These are phyloP conservation scores for Gossypium arboreum DNA, from an alignment of 345 rosid genomes.

Conservation along the genomic window DNA sequence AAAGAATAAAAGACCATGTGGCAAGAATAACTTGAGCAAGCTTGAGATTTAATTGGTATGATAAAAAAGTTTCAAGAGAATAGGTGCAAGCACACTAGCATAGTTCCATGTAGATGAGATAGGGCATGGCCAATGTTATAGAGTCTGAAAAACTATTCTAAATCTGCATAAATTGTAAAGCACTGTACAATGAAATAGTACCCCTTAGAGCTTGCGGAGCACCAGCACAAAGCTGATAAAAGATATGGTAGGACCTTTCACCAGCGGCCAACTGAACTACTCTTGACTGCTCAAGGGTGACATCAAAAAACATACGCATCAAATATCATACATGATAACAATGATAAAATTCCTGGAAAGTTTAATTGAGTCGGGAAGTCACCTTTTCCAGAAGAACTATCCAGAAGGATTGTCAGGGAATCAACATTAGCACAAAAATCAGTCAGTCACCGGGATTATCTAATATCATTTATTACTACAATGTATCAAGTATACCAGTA, in stretches of 20 bases:
- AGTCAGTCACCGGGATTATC: constrained; percentile 27
- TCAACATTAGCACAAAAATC: constrained; percentile 17
- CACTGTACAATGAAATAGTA: constrained; percentile 24
- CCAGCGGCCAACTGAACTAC: constrained; percentile 80
- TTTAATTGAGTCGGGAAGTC: constrained; percentile 23
- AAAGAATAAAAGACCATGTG: neutral
- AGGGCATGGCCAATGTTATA: neutral
- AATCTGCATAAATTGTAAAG: constrained; percentile 10
- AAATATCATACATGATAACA: constrained; percentile 24
- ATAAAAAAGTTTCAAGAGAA: neutral
- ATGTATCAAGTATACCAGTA: constrained; percentile 18
- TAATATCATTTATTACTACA: constrained; percentile 5
- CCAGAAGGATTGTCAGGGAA: constrained; percentile 22
- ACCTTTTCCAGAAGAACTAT: constrained; percentile 95
- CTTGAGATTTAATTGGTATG: neutral
- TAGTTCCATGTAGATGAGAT: neutral
- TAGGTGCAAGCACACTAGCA: neutral
- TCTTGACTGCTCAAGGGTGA: constrained; percentile 69
- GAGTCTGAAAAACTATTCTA: constrained; percentile 7
- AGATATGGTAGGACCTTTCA: constrained; percentile 90
- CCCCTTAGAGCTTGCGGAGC: constrained; percentile 88
- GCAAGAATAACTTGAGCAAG: neutral
- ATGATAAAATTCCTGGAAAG: constrained; percentile 20
- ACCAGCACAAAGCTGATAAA: constrained; percentile 94
- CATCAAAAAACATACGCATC: constrained; percentile 19